These are phyloP conservation scores for Petrea volubilis DNA, from an alignment of 257 asterid species.

Conservation along the genomic window DNA sequence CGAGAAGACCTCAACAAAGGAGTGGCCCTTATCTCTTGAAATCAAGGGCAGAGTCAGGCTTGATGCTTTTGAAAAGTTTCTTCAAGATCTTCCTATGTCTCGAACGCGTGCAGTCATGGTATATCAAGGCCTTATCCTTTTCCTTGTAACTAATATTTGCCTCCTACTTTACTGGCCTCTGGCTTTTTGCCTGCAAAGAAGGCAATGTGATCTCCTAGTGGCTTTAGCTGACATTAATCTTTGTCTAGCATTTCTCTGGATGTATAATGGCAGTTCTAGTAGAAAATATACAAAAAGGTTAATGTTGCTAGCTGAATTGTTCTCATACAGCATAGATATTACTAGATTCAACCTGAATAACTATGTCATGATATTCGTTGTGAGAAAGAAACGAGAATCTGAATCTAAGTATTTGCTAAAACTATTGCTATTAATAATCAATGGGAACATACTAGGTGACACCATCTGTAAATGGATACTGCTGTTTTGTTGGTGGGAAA, in stretches of 20 bases:
- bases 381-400: neutral
- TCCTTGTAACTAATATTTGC: slow-evolving; percentile 42
- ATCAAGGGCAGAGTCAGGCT: slow-evolving; percentile 94
- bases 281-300: slow-evolving; percentile 25
- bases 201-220: slow-evolving; percentile 28
- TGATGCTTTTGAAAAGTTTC: slow-evolving; percentile 89
- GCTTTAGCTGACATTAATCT: slow-evolving; percentile 23
- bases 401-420: neutral
- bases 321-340: neutral
- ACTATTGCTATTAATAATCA: slow-evolving; percentile 3
- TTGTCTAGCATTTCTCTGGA: slow-evolving; percentile 29
- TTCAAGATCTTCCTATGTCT: slow-evolving; percentile 90
- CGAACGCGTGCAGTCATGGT: slow-evolving; percentile 99
- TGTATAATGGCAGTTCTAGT: slow-evolving; percentile 32
- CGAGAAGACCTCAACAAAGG: slow-evolving; percentile 75
- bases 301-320: slow-evolving; percentile 27
- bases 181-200: slow-evolving; percentile 41
- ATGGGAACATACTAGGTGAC: neutral
- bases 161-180: slow-evolving; percentile 34
- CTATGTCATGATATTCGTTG: neutral
- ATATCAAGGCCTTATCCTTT: slow-evolving; percentile 68
- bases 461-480: neutral
- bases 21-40: slow-evolving; percentile 87
- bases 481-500: neutral
- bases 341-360: neutral